Percentiles rank a stretch among this genome's conserved stretches.
Conservation (phyloP, 116 monocot genomes). For the Zostera marina region DNA sequence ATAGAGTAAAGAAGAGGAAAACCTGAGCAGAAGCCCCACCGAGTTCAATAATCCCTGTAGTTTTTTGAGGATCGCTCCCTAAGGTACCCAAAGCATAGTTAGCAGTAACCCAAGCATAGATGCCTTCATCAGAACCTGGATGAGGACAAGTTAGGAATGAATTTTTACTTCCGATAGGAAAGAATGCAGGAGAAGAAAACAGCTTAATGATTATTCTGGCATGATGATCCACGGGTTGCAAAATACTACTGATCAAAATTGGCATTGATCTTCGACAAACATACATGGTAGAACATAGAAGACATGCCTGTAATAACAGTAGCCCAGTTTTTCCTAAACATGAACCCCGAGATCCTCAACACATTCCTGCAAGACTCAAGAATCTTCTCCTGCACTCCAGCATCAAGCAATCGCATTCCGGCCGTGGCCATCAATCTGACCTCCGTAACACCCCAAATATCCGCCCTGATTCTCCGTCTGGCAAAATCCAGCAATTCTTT, state of each 20-base stretch:
- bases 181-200: conserved; percentile 2
- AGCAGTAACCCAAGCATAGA: conserved; percentile 79
- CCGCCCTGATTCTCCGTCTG: conserved; percentile 31
- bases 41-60: conserved; percentile 78
- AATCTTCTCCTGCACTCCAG: conserved; percentile 28
- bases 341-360: conserved; percentile 45
- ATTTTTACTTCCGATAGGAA: neutral
- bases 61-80: conserved; percentile 50
- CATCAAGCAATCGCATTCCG: conserved; percentile 55
- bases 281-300: neutral
- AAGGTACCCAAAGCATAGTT: conserved; percentile 69
- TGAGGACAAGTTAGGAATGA: neutral
- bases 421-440: conserved; percentile 78
- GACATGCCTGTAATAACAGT: conserved; percentile 65
- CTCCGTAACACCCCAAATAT: conserved; percentile 48
- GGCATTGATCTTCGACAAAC: too few species aligned
- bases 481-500: conserved; percentile 53
- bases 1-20: neutral
- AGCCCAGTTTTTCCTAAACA: conserved; percentile 68
- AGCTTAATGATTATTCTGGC: too few species aligned
- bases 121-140: conserved; percentile 67
- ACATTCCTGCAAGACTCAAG: conserved; percentile 60
- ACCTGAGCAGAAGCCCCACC: conserved; percentile 94
- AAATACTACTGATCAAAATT: too few species aligned
- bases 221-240: too few species aligned